These are phyloP conservation scores for Candida tetrigidarum DNA, from an alignment of 1,139 yeast species.

Conservation along the genomic window DNA sequence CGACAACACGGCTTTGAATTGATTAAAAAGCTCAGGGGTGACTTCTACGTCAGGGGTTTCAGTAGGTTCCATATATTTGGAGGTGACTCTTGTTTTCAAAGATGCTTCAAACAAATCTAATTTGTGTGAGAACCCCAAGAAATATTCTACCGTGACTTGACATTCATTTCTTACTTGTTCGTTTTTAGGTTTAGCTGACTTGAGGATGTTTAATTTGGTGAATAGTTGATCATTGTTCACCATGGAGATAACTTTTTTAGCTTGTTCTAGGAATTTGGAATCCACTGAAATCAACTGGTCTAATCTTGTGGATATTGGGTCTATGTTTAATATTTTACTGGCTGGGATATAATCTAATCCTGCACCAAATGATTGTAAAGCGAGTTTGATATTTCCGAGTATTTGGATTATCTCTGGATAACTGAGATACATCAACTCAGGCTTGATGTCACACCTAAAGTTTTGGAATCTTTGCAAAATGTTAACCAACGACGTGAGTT, in stretches of 20 bases:
- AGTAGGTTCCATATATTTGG: slow-evolving; percentile 4
- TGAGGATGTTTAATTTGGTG: slow-evolving; percentile 3
- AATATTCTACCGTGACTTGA: slow-evolving; percentile 8
- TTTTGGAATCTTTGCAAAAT: slow-evolving; percentile 10
- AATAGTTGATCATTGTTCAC: slow-evolving; percentile 1
- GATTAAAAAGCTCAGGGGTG: slow-evolving; percentile 7
- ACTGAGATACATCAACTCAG: slow-evolving; percentile 25
- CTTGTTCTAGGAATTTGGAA: slow-evolving; percentile 1
- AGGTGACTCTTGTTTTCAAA: not conserved
- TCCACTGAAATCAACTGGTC: slow-evolving; percentile 15
- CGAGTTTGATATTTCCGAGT: slow-evolving; percentile 6
- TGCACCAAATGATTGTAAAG: slow-evolving; percentile 15
- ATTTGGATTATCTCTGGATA: slow-evolving; percentile 21
- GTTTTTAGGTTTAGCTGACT: slow-evolving; percentile 5
- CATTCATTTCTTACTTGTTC: slow-evolving; percentile 2
- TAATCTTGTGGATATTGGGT: slow-evolving; percentile 19
- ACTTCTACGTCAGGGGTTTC: not conserved
- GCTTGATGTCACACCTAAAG: slow-evolving; percentile 16
- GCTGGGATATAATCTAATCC: slow-evolving; percentile 20
- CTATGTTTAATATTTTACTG: slow-evolving; percentile 20
- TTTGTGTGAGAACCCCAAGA: slow-evolving; percentile 10
- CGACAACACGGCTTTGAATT: slow-evolving; percentile 13
- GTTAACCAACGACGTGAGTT: slow-evolving; percentile 8
- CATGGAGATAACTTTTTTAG: not conserved
- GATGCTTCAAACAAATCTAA: slow-evolving; percentile 10